phyloP scores from a whole-genome alignment of 352 stramenopile genomes.

The Globisporangium iwayamae region DNA sequence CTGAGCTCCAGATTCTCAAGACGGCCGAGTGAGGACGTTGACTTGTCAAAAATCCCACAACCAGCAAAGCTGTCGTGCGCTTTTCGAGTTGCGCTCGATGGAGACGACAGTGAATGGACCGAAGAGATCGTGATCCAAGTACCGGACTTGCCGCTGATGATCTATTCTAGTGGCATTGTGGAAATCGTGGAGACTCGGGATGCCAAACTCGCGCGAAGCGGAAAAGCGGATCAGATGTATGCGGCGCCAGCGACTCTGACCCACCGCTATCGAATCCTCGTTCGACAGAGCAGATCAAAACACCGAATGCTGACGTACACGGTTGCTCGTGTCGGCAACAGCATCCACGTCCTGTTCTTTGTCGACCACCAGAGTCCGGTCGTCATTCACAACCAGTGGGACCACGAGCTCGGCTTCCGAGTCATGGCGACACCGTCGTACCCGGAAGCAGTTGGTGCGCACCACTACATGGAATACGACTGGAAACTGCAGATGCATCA shows the following conservation, averaged over 20 bases:
- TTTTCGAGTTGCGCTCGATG: slow-evolving; percentile 32
- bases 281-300: slow-evolving; percentile 39
- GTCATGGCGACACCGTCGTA: slow-evolving; percentile 39
- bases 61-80: slow-evolving; percentile 48
- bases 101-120: slow-evolving; percentile 41
- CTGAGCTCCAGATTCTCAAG: slow-evolving; percentile 44
- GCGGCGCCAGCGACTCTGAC: slow-evolving; percentile 40
- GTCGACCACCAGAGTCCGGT: slow-evolving; percentile 63
- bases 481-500: slow-evolving; percentile 43
- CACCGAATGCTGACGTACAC: slow-evolving; percentile 77
- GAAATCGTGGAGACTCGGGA: slow-evolving; percentile 19
- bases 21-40: slow-evolving; percentile 34
- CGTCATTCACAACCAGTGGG: slow-evolving; percentile 65
- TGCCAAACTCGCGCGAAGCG: slow-evolving; percentile 13
- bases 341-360: slow-evolving; percentile 65
- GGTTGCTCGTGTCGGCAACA: slow-evolving; percentile 39
- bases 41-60: slow-evolving; percentile 19
- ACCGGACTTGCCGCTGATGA: slow-evolving; percentile 32
- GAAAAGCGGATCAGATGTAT: slow-evolving; percentile 29
- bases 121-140: slow-evolving; percentile 43
- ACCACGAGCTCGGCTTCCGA: slow-evolving; percentile 42
- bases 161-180: slow-evolving; percentile 27
- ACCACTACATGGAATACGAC: slow-evolving; percentile 74
- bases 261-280: slow-evolving; percentile 47
- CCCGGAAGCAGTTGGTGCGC: slow-evolving; percentile 46